Percentiles rank a stretch among this genome's conserved stretches.
Evolutionary conservation across 2,329 filamentous ascomycete species (phyloP).

Genomic region (Venturia pyrina): DNA sequence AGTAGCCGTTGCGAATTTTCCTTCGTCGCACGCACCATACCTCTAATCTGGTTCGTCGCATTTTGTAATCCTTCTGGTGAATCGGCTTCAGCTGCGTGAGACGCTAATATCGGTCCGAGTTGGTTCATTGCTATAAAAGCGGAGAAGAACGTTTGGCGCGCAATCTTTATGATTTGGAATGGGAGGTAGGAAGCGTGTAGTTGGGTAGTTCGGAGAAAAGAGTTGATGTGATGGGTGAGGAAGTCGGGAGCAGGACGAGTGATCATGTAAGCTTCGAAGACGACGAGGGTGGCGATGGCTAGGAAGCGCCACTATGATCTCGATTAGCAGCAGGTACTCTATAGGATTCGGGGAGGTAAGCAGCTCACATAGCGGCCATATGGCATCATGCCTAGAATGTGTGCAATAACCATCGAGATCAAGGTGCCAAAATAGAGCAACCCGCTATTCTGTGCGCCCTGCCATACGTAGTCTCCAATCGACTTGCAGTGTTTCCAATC

Average conservation of each 20-base stretch:
- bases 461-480: slow-evolving; percentile 60
- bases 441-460: slow-evolving; percentile 51
- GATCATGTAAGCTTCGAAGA: slow-evolving; percentile 47
- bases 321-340: background rate
- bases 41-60: slow-evolving; percentile 28
- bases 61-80: slow-evolving; percentile 32
- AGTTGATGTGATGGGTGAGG: slow-evolving; percentile 38
- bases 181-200: slow-evolving; percentile 60
- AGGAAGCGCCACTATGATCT: slow-evolving; percentile 34
- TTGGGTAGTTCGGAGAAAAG: slow-evolving; percentile 31
- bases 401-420: slow-evolving; percentile 49
- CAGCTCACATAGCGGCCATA: slow-evolving; percentile 46
- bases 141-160: slow-evolving; percentile 66
- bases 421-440: slow-evolving; percentile 53
- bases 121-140: slow-evolving; percentile 26
- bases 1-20: slow-evolving; percentile 58
- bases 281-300: slow-evolving; percentile 43
- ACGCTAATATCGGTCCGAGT: slow-evolving; percentile 5
- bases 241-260: slow-evolving; percentile 40
- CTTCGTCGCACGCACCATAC: slow-evolving; percentile 46
- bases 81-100: background rate
- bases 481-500: slow-evolving; percentile 57
- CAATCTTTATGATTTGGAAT: slow-evolving; percentile 71
- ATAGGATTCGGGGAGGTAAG: background rate
- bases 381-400: slow-evolving; percentile 56